These are phyloP conservation scores for Phytophthora lateralis DNA, from an alignment of 352 stramenopile genomes.

Conservation along the genomic window DNA sequence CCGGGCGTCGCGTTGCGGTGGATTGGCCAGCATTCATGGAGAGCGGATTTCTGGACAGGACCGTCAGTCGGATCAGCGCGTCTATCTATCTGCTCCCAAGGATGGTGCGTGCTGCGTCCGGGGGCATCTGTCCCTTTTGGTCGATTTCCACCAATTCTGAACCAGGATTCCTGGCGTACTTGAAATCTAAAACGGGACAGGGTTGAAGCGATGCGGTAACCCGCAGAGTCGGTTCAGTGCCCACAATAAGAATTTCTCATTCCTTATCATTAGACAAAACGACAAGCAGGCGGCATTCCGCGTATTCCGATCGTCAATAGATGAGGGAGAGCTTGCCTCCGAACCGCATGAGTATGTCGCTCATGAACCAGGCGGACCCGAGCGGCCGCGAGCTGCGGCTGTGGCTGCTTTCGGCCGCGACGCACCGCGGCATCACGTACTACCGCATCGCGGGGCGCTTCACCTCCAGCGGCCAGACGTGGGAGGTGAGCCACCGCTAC, in stretches of 20 bases:
- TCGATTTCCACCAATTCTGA: slow-evolving; percentile 14
- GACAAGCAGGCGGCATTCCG: neutral
- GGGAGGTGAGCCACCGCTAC: slow-evolving; percentile 85
- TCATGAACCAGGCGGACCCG: slow-evolving; percentile 53
- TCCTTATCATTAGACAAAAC: slow-evolving; percentile 22
- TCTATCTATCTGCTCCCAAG: slow-evolving; percentile 20
- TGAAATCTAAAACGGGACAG: neutral
- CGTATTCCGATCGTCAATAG: no score
- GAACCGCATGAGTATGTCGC: slow-evolving; percentile 59
- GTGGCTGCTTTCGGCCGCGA: slow-evolving; percentile 67
- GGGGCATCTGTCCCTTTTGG: neutral
- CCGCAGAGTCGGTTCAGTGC: slow-evolving; percentile 24
- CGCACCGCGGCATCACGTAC: slow-evolving; percentile 58
- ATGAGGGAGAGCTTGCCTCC: slow-evolving; percentile 48
- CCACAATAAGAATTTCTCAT: slow-evolving; percentile 12
- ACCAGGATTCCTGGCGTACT: neutral
- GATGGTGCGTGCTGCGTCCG: slow-evolving; percentile 21
- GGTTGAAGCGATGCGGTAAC: slow-evolving; percentile 18
- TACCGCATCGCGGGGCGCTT: slow-evolving; percentile 79
- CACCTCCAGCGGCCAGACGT: slow-evolving; percentile 64
- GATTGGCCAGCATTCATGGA: slow-evolving; percentile 11
- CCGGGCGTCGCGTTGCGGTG: slow-evolving; percentile 16
- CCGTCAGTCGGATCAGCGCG: slow-evolving; percentile 2
- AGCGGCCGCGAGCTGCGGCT: slow-evolving; percentile 60
- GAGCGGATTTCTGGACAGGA: slow-evolving; percentile 24